Evolutionary conservation across 768 basidiomycete species (phyloP).

Genomic region (Crepidotus variabilis): DNA sequence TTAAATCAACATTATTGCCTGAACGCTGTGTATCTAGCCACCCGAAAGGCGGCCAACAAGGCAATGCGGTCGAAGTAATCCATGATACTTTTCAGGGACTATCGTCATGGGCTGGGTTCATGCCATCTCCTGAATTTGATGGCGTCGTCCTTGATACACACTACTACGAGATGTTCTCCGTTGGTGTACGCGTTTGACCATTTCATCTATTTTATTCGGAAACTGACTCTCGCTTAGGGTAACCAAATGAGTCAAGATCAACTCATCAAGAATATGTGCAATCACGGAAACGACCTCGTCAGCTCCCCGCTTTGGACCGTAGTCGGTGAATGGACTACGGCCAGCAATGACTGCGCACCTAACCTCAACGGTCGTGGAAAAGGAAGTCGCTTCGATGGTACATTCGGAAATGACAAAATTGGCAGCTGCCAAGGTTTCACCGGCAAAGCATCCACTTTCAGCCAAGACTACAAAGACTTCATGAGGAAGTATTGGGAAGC

Average conservation of each 20-base stretch:
- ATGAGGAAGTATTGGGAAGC: constrained; percentile 75
- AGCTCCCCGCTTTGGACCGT: constrained; percentile 68
- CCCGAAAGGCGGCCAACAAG: constrained; percentile 37
- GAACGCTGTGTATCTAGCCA: constrained; percentile 10
- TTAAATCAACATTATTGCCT: too few relatives aligned
- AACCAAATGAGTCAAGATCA: constrained; percentile 36
- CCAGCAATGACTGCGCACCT: constrained; percentile 72
- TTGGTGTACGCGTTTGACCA: constrained; percentile 30
- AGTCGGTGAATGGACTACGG: constrained; percentile 85
- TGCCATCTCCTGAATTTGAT: constrained; percentile 41
- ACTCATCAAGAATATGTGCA: constrained; percentile 60
- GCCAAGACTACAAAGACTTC: constrained; percentile 72
- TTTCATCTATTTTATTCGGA: neutral
- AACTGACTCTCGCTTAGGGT: constrained; percentile 23
- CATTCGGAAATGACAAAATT: constrained; percentile 56
- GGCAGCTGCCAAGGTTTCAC: constrained; percentile 72
- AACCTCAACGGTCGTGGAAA: constrained; percentile 79
- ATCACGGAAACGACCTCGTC: constrained; percentile 36
- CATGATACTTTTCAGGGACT: constrained; percentile 77
- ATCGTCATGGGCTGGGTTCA: constrained; percentile 63
- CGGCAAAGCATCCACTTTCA: constrained; percentile 69
- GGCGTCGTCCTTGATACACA: constrained; percentile 80
- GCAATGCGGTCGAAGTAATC: constrained; percentile 61
- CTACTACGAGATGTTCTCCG: constrained; percentile 70
- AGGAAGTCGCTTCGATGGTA: constrained; percentile 65